These are phyloP conservation scores for Spathaspora gorwiae DNA, from an alignment of 805 yeast genomes.

Conservation along the genomic window DNA sequence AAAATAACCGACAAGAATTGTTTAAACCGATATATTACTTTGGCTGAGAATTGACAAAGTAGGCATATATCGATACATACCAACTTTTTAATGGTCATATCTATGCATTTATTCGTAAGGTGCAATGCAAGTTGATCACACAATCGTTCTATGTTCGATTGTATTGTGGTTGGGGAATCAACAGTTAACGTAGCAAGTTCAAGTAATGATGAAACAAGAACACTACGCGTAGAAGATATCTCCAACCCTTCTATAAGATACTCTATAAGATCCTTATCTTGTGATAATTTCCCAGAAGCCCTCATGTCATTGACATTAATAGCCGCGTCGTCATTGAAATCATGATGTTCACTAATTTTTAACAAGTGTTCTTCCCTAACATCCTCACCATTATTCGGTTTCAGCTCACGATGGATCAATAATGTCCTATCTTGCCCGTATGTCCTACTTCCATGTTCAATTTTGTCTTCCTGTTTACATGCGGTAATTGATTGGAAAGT, in stretches of 20 bases:
- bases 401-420: not conserved
- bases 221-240: not conserved
- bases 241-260: slow-evolving; percentile 16
- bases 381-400: not conserved
- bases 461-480: not conserved
- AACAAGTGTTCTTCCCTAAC: not conserved
- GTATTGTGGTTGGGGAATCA: not conserved
- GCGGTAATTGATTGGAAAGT: no score
- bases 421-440: not conserved
- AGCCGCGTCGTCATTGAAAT: slow-evolving; percentile 2
- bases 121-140: not conserved
- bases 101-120: no score
- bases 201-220: not conserved
- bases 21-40: not conserved
- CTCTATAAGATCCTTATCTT: slow-evolving; percentile 11
- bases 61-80: not conserved
- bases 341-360: slow-evolving; percentile 3
- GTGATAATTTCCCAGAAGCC: slow-evolving; percentile 8
- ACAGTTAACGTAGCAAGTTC: not conserved
- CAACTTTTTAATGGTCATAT: not conserved
- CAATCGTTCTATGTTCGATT: not conserved
- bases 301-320: slow-evolving; percentile 17
- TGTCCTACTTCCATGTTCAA: not conserved
- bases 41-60: not conserved
- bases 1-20: not conserved